Evolutionary conservation across 352 stramenopile genomes (phyloP), one percentile per base, ranked within the genome.

Genomic region (Thalassiosira livingstoniorum): DNA sequence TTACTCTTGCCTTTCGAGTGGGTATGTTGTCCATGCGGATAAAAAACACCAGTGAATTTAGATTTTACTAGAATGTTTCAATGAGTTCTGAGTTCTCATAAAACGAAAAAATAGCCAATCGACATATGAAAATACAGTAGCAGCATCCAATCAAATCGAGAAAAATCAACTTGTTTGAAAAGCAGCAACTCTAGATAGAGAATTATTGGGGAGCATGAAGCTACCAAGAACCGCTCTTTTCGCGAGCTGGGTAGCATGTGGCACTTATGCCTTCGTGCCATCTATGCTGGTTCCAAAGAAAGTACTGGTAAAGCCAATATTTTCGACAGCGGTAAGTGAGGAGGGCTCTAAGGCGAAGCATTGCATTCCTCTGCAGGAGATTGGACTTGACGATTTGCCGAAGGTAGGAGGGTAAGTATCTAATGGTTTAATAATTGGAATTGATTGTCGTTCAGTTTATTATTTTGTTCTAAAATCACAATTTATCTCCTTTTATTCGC

Each of bases 351-450:
- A 79, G 57, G 47, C 45, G 37, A 71, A 69, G 42, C 67, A 86
- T 69, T 86, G 78, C 51, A 81, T 82, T 58, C 78, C 72, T 54
- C 53, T 86, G 25, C 32, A 82, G 32, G 62, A 86, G 21, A 78
- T 86, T 61, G 4, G 54, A n/a, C 66, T 86, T 2, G 42, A 76
- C 54, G 78, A 86, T 68, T 74, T 86, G 47, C 78, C 78, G 25
- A 86, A 75, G 65, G 78, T 86, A 5, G 78, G 78, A 71, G 76
- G 78, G 78, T 82, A 61, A 62, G 75, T 77, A 21, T 60, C 32
- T 63, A 27, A 27, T 29, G 21, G 4, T 27, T 5, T 11, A 58
- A 58, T 5, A 58, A 27, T 58, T 58, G 47, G 27, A 58, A 58
- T n/a, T n/a, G n/a, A n/a, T n/a, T n/a, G n/a, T n/a, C n/a, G n/a